Evolutionary conservation across 805 yeast species (phyloP), one percentile per base, ranked within the genome.

Genomic region (Priceomyces medius): DNA sequence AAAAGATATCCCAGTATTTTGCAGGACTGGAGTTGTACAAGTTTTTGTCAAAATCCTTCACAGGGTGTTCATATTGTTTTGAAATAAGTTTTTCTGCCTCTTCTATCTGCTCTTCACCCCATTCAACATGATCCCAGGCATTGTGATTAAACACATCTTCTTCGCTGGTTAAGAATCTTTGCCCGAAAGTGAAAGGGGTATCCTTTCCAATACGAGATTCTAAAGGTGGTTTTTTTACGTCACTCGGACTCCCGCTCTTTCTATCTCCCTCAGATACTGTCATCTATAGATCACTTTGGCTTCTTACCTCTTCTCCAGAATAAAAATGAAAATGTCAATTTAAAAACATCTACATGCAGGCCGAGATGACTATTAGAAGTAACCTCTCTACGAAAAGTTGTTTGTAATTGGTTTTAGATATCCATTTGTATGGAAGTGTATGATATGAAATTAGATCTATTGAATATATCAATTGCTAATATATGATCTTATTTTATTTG

Each of bases 121-220:
- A 90, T 56, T 88, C 96, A 24, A 89, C 97, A 59, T 93, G 96
- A 61, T 93, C 99, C 88, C 93, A 85, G 0, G 99, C 99, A 59
- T 93, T 93, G 58, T 85, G 95, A 45, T 78, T 76, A 82, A 95
- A 93, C 1, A 93, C 96, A 20, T 88, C 89, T 3, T 83, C 81
- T 12, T 81, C 85, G 35, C 81, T 78, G 2, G 76, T 76, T 43
- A 93, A 68, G 48, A 66, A 79, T 42, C 99, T 72, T 59, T 88
- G 95, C 8, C 99, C 99, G 65, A 93, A 93, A 16, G 82, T 83
- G 62, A 88, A 91, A 4, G 99, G 99, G 26, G 79, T 72, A 52
- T 90, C 97, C 46, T 91, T 83, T 2, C 96, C 91, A 28, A 85
- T 71, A 42, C 91, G 65, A 3, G 85, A 68, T 41, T 74, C 77